Base-by-base conservation (phyloP, 176 grass and related monocot genomes). In the Calamus simplicifolius region DNA sequence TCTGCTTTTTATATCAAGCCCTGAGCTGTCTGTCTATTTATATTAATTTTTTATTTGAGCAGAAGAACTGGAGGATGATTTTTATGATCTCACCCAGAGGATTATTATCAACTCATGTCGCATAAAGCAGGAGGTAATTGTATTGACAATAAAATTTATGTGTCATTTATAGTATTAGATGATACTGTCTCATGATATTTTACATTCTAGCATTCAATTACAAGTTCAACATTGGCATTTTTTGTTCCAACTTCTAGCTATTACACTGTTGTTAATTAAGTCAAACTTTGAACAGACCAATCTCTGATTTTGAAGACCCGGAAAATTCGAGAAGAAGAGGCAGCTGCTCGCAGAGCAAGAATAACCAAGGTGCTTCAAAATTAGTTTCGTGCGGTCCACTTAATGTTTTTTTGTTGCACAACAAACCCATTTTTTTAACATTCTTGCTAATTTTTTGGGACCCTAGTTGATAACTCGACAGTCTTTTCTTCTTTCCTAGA, bases 21-120 rank as follows among this genome's bases (percentile, higher is more conserved):
- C 35, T 43, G 8, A 43, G 35, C 12, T 43, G 35, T 43, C 12
- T 43, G 35, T 43, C 8, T 43, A 43, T 13, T 43, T 43, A 43
- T 43, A 43, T 18, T 31, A 54, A 6, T 67, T 68, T 3, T 4
- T 56, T 5, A 35, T 56, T 38, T 54, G 27, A 43, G 61, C 64
- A 85, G 93, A 92, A 57, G 84, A 92, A 81, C 78, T 78, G 49
- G 88, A 98, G 35, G 35, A 43, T 58, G 81, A 89, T 6, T 98
- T 98, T 71, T 98, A 98, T 71, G 88, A 98, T 74, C 77, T 98
- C 79, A 78, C 83, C 38, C 87, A 57, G 84, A 75, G 49, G 93
- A 98, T 69, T 92, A 85, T 79, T 98, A 64, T 29, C 75, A 69
- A 12, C 61, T 93, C 61, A 65, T 81, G 66, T 70, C 78, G 30